Base-by-base conservation (phyloP, 2,329 filamentous ascomycete species). In the Kalaharituber pfeilii region DNA sequence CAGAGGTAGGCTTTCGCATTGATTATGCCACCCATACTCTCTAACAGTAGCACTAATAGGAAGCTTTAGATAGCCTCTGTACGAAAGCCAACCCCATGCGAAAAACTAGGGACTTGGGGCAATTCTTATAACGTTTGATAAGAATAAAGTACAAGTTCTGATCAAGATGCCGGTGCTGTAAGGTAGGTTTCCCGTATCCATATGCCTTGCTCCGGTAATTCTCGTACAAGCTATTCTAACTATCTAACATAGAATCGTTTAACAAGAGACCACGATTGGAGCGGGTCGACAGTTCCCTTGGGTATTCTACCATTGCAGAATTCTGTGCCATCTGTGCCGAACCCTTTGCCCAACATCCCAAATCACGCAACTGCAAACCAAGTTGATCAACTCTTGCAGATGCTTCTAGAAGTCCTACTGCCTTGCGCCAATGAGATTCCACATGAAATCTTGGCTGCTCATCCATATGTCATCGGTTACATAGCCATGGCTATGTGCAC, bases 401-500 rank as follows among this genome's bases (percentile, higher is more conserved):
- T 18, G 20, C 33, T 18, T 15, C 33, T 39, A 39, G 13, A 39
- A 18, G 33, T 39, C 15, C 33, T 15, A 13, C 33, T 39, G 33
- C 33, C 33, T 39, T 36, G 15, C 20, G 33, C 33, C 20, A 13
- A 15, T 39, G 33, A 39, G 2, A 39, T 39, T 18, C 13, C 7
- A 18, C 13, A 39, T 39, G 33, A 39, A 39, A 39, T 39, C 33
- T 39, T 39, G 33, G 33, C 20, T 39, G 33, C 33, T 18, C 33
- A 39, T 39, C 33, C 33, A 39, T 39, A n/a, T n/a, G 20, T 39
- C 33, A 6, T 18, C 4, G 42, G 42, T 25, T 47, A 20, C 42
- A 47, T 47, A 25, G 42, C 24, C 3, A 47, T 47, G 42, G 42
- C 42, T 47, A 47, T 47, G 42, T 47, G n/a, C 42, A 47, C 25